Evolutionary conservation across 805 yeast species (phyloP), one percentile per base, ranked within the genome.

Genomic region (Candida argentea): DNA sequence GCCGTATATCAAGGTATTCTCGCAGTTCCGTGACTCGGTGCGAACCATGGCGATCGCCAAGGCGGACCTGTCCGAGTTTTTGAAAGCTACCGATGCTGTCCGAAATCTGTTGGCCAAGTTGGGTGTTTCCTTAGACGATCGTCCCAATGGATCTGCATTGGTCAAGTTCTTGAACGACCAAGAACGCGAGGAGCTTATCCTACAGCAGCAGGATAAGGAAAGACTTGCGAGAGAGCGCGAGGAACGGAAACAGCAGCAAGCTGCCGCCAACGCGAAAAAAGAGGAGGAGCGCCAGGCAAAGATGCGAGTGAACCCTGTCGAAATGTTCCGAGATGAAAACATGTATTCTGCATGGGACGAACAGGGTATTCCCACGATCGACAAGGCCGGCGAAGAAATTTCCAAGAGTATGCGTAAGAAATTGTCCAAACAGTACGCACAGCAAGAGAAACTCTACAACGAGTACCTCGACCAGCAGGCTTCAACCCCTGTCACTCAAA

Each of bases 41-140:
- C 77, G 98, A 38, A 55, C 57, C 12, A 52, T 74, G 37, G 93
- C 95, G 3, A 85, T 85, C 37, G 59, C 51, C 20, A 67, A 70
- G 27, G 73, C 71, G 7, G 65, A 65, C 30, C 41, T 56, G 5
- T 69, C 63, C 11, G 60, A 50, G 23, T 66, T 85, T 32, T 62
- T 91, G 26, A 57, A 61, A n/a, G 73, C 82, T 4, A 70, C 86
- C 33, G 98, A 91, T 52, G 52, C 61, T 5, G 52, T 91, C 14
- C 72, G 98, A 43, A 55, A 67, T 11, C 91, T 80, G 21, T 57
- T 91, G 40, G 58, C 85, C 34, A 67, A 73, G 15, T 58, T 86
- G 36, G 91, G 93, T 16, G 79, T 91, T 23, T 74, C 93, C 1
- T 61, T 91, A 31, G 97, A 89, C 50, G 98, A 91, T 55, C 74